Evolutionary conservation across 768 basidiomycete genomes (phyloP).

Genomic region (Pleurotus sapidus): DNA sequence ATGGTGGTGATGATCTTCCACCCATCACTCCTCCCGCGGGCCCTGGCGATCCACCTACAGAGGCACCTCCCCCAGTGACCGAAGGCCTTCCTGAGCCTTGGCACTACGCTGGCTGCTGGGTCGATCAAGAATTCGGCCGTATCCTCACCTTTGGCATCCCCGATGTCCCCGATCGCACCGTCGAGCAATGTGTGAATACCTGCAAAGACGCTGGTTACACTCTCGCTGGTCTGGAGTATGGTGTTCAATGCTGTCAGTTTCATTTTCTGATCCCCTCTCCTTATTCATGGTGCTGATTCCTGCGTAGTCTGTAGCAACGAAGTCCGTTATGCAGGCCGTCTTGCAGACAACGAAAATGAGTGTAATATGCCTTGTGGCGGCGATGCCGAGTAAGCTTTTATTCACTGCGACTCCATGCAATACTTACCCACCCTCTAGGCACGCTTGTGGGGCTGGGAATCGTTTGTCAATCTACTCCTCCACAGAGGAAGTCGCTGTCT

Average conservation of each 20-base stretch:
- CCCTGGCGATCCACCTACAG: neutral
- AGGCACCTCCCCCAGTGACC: slow-evolving; percentile 2
- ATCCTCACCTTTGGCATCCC: neutral
- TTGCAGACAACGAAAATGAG: slow-evolving; percentile 28
- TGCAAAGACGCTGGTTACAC: neutral
- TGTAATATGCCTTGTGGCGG: slow-evolving; percentile 79
- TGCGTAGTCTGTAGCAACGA: slow-evolving; percentile 1
- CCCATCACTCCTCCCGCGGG: slow-evolving; percentile 1
- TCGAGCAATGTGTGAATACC: slow-evolving; percentile 4
- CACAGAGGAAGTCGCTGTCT: slow-evolving; percentile 42
- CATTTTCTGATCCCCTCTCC: neutral
- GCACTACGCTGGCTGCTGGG: neutral
- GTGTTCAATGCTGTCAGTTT: slow-evolving; percentile 9
- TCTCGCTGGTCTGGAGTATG: slow-evolving; percentile 8
- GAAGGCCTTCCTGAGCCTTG: slow-evolving; percentile 2
- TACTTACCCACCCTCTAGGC: slow-evolving; percentile 6
- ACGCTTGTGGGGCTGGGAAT: slow-evolving; percentile 39
- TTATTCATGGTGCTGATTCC: neutral
- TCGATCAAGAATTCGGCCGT: slow-evolving; percentile 5
- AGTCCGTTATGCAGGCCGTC: neutral
- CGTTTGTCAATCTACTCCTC: slow-evolving; percentile 49
- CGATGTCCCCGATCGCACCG: slow-evolving; percentile 1
- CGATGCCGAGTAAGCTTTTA: slow-evolving; percentile 49
- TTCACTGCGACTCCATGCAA: neutral
- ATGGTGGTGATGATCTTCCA: slow-evolving; percentile 4